Evolutionary conservation across 805 yeast genomes (phyloP).

Genomic region (Alloascoidea africana): DNA sequence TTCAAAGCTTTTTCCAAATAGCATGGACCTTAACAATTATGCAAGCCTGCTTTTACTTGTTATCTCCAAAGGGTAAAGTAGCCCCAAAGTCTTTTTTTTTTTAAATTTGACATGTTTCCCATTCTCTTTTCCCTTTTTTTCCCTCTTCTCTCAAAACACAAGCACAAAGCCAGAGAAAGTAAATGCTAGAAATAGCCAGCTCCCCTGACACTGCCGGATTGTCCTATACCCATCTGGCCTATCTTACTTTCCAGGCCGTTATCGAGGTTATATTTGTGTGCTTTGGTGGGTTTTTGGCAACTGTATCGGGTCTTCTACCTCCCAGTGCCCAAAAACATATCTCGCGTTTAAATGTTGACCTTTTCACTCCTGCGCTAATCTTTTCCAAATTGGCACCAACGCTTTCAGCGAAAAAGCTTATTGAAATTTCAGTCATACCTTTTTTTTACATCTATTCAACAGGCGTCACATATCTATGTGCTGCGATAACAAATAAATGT

Average conservation of each 20-base stretch:
- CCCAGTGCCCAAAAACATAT: constrained; percentile 65
- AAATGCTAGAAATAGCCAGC: too few relatives aligned
- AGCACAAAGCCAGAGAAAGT: too few relatives aligned
- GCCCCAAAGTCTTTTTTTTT: too few relatives aligned
- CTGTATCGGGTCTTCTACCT: constrained; percentile 53
- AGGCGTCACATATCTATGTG: constrained; percentile 50
- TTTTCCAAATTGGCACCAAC: constrained; percentile 63
- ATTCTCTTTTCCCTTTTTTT: too few relatives aligned
- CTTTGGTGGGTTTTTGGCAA: constrained; percentile 74
- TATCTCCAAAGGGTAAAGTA: too few relatives aligned
- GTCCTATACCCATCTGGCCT: constrained; percentile 25
- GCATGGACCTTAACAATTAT: too few relatives aligned
- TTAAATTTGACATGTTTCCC: too few relatives aligned
- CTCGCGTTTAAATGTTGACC: constrained; percentile 68
- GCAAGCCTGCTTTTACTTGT: too few relatives aligned
- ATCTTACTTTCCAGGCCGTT: constrained; percentile 82
- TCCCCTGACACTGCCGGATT: too few relatives aligned
- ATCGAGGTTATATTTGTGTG: constrained; percentile 81
- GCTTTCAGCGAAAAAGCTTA: constrained; percentile 57
- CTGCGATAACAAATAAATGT: constrained; percentile 35
- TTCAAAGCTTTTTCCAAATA: too few relatives aligned
- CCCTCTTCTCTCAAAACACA: too few relatives aligned
- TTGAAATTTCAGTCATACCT: constrained; percentile 77
- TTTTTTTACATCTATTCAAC: constrained; percentile 75
- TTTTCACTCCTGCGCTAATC: constrained; percentile 91